Evolutionary conservation across 768 basidiomycete genomes (phyloP).

Genomic region (Pulveroboletus sp.): DNA sequence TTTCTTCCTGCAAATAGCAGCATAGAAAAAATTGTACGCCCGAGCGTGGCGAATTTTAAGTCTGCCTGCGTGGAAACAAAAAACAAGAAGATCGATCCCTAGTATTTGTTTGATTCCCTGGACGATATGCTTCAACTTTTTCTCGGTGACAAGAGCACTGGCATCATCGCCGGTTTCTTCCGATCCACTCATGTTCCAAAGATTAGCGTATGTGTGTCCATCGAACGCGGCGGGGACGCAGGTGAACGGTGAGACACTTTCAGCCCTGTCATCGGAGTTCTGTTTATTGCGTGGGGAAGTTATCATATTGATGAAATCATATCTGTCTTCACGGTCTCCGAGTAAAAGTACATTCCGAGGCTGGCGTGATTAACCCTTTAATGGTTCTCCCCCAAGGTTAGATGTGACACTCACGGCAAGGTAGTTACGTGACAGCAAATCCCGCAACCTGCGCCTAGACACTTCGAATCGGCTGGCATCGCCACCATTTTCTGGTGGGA

Average conservation of each 20-base stretch:
- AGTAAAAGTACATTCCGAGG: conserved; percentile 20
- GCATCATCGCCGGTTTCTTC: conserved; percentile 11
- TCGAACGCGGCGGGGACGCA: conserved; percentile 3
- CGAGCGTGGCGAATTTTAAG: conserved; percentile 14
- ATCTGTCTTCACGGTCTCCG: conserved; percentile 15
- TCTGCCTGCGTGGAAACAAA: conserved; percentile 28
- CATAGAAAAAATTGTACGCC: conserved; percentile 31
- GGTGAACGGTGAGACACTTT: not conserved
- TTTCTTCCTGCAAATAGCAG: conserved; percentile 29
- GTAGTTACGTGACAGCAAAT: conserved; percentile 5
- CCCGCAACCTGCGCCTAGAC: conserved; percentile 11
- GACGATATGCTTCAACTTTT: conserved; percentile 13
- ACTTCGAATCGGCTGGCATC: conserved; percentile 7
- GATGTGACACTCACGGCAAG: conserved; percentile 11
- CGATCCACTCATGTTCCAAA: conserved; percentile 14
- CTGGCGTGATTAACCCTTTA: conserved; percentile 4
- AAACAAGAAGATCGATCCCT: conserved; percentile 24
- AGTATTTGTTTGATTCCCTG: conserved; percentile 11
- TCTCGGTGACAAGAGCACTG: conserved; percentile 11
- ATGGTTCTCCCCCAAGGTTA: not conserved
- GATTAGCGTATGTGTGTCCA: conserved; percentile 10
- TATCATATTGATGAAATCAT: conserved; percentile 10
- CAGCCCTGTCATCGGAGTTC: no score
- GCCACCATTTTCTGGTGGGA: conserved; percentile 1
- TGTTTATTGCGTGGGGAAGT: not conserved